Evolutionary conservation across 116 monocot species (phyloP), one percentile per base, ranked within the genome.

Genomic region (Dioscorea cayenensis): DNA sequence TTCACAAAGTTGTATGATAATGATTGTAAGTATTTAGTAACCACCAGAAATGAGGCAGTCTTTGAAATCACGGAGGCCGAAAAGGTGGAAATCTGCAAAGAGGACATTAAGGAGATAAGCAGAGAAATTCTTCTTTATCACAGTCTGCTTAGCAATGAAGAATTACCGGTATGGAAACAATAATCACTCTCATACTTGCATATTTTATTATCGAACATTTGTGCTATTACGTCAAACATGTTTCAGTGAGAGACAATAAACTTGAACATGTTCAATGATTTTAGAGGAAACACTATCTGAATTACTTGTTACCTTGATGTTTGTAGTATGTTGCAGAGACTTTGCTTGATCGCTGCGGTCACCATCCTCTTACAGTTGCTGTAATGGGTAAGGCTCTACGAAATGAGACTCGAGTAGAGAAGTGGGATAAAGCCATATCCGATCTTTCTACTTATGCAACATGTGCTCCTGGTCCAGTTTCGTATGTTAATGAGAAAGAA

Each of bases 311-410:
- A 43, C 12, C 43, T 43, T 43, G 43, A 12, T 43, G 60, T 51
- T 60, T 18, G 36, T 63, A 85, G 81, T 16, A 78, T 66, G 65
- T 68, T 65, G 81, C 65, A 76, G 82, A 77, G 14, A 72, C 25
- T 13, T 69, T 85, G 72, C 76, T 85, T 37, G 81, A 85, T 5
- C 77, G 78, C 3, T 85, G 85, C 35, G 85, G 81, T 32, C 78
- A 85, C 72, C 85, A 85, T 28, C 82, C 85, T 67, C 81, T 81
- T 32, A 85, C 85, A 19, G 82, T 85, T 77, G 85, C 81, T 36
- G 85, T 82, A 37, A 85, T 85, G 82, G 78, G 85, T 17, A 85
- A 85, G 70, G 78, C 85, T 66, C 79, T 85, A n/a, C 76, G 85
- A 37, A 76, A 82, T 35, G 85, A 85, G 68, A 78, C 75, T 22